Evolutionary conservation across 768 basidiomycete genomes (phyloP).

Genomic region (Collybia sordida): DNA sequence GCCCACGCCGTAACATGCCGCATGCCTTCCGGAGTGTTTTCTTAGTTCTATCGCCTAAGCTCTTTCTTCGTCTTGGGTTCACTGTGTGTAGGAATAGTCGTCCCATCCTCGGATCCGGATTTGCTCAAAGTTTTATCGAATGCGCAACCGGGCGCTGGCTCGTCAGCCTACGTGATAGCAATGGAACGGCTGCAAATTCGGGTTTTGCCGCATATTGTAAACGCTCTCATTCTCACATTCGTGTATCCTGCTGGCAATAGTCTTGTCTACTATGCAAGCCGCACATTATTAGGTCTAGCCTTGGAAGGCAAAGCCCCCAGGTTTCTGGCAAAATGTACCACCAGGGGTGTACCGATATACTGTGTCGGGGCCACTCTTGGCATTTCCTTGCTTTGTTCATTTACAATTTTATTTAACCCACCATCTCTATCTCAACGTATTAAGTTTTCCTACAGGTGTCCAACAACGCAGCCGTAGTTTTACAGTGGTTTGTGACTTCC

Average conservation of each 20-base stretch:
- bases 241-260: slow-evolving; percentile 76
- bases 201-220: slow-evolving; percentile 67
- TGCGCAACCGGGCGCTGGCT: slow-evolving; percentile 55
- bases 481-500: slow-evolving; percentile 37
- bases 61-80: slow-evolving; percentile 77
- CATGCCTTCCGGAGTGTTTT: slow-evolving; percentile 75
- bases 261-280: slow-evolving; percentile 60
- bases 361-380: slow-evolving; percentile 44
- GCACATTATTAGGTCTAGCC: slow-evolving; percentile 54
- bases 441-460: slow-evolving; percentile 50
- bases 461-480: slow-evolving; percentile 43
- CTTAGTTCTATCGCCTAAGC: slow-evolving; percentile 73
- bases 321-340: slow-evolving; percentile 52
- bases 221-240: slow-evolving; percentile 64
- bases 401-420: not conserved
- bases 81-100: slow-evolving; percentile 73
- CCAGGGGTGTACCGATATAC: slow-evolving; percentile 56
- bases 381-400: slow-evolving; percentile 36
- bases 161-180: slow-evolving; percentile 86
- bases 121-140: slow-evolving; percentile 55
- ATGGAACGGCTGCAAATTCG: slow-evolving; percentile 70
- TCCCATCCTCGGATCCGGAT: slow-evolving; percentile 66
- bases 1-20: slow-evolving; percentile 70
- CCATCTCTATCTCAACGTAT: not conserved
- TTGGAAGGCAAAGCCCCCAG: slow-evolving; percentile 60